These are phyloP conservation scores for Aureobasidium namibiae DNA, from an alignment of 2,329 filamentous ascomycete genomes.

Conservation along the genomic window DNA sequence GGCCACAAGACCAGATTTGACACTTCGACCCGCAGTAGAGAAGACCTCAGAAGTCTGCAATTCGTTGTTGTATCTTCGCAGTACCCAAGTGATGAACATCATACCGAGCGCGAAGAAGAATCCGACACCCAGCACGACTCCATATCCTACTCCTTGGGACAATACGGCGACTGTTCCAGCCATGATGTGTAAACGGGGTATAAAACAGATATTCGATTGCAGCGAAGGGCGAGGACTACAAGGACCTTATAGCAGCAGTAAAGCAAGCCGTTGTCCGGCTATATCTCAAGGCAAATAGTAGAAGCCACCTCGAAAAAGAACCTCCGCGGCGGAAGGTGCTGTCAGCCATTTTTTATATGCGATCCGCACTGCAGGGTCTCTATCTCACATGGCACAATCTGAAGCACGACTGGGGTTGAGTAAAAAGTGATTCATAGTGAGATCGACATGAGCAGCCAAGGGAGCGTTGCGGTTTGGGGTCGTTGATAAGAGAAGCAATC, in stretches of 20 bases:
- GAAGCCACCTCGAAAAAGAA: neutral
- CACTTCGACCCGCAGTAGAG: slow-evolving; percentile 76
- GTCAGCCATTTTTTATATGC: neutral
- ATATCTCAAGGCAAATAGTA: neutral
- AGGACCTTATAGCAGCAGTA: neutral
- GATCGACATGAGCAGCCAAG: slow-evolving; percentile 1
- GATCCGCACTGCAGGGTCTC: neutral
- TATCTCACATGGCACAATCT: neutral
- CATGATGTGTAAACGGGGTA: neutral
- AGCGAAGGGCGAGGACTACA: neutral
- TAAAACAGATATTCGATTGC: neutral
- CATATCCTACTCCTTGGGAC: slow-evolving; percentile 63
- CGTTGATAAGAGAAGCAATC: neutral
- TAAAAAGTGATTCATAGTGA: neutral
- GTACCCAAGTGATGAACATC: slow-evolving; percentile 63
- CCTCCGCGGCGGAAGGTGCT: neutral
- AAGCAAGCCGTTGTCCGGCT: neutral
- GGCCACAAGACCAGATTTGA: slow-evolving; percentile 81
- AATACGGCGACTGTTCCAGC: slow-evolving; percentile 25
- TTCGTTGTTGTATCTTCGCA: slow-evolving; percentile 65
- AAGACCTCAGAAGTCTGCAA: slow-evolving; percentile 90
- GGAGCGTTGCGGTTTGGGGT: too few relatives aligned
- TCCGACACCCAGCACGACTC: slow-evolving; percentile 66
- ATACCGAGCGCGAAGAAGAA: slow-evolving; percentile 67
- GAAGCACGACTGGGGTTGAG: neutral